A percentile compares a stretch with the other conserved stretches of the same genome.
Evolutionary conservation across 2,329 filamentous ascomycete genomes (phyloP).

Genomic region (Pyrenochaeta sp.): DNA sequence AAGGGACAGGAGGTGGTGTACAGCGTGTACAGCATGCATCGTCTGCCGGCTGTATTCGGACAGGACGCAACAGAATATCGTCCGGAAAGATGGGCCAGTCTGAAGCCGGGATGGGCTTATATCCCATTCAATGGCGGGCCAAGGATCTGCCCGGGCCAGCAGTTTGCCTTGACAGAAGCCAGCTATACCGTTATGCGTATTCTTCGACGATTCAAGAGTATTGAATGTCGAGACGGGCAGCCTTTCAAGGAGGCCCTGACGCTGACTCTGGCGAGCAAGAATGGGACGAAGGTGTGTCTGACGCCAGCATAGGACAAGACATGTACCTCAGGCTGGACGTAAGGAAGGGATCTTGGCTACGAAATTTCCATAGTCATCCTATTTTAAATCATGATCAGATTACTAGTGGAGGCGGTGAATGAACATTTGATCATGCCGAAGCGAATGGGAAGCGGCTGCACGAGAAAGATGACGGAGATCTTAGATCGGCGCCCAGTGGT

Average conservation of each 20-base stretch:
- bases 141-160: conserved; percentile 17
- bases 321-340: not conserved
- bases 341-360: not conserved
- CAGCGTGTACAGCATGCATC: conserved; percentile 57
- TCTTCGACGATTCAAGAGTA: conserved; percentile 3
- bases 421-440: not conserved
- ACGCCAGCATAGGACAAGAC: not conserved
- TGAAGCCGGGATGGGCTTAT: conserved; percentile 23
- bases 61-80: conserved; percentile 54
- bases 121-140: conserved; percentile 24
- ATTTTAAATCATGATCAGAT: not conserved
- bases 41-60: conserved; percentile 52
- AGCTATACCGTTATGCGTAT: conserved; percentile 20
- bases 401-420: not conserved
- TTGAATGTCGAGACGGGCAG: not conserved
- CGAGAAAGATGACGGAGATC: not conserved
- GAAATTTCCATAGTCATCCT: not conserved
- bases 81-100: conserved; percentile 42
- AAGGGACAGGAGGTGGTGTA: conserved; percentile 34
- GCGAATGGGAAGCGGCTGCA: not conserved
- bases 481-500: not conserved
- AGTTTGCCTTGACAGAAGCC: conserved; percentile 18
- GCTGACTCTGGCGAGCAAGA: not conserved
- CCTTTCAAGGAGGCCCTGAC: not conserved
- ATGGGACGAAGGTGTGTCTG: not conserved